Percentiles rank a stretch among this genome's conserved stretches.
phyloP scores from a whole-genome alignment of 1,284 basidiomycete species.

The Rhodotorula sp. region DNA sequence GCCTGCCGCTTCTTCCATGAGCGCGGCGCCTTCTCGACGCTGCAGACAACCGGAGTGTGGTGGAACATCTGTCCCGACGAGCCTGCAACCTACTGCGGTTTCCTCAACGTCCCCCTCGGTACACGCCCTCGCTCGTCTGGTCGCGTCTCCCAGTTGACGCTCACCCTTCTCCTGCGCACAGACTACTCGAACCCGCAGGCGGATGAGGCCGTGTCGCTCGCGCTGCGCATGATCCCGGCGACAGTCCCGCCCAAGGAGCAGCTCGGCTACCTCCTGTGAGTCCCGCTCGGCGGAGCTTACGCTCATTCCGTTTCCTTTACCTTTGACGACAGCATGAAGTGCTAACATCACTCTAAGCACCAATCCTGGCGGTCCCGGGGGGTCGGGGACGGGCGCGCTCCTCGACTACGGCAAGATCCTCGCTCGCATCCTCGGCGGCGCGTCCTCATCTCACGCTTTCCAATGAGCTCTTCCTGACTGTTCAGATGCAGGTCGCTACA shows the following conservation, averaged over 20 bases:
- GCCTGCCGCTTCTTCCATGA: not conserved
- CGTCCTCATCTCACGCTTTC: not conserved
- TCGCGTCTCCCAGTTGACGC: accelerated
- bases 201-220: slow-evolving; percentile 40
- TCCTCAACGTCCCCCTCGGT: slow-evolving; percentile 39
- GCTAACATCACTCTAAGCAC: not conserved
- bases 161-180: not conserved
- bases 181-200: slow-evolving; percentile 22
- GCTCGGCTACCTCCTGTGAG: slow-evolving; percentile 17
- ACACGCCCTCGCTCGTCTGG: not conserved
- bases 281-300: not conserved
- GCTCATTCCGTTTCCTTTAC: not conserved
- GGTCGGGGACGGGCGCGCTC: slow-evolving; percentile 26
- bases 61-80: slow-evolving; percentile 38
- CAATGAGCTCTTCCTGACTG: not conserved
- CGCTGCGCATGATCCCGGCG: slow-evolving; percentile 43
- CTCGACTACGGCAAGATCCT: slow-evolving; percentile 18
- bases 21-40: not conserved
- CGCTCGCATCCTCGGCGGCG: slow-evolving; percentile 29
- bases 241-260: slow-evolving; percentile 15
- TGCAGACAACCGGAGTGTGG: not conserved
- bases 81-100: slow-evolving; percentile 18
- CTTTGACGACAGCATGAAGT: too few relatives aligned
- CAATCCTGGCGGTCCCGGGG: slow-evolving; percentile 44
- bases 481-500: slow-evolving; percentile 26